Percentiles rank a stretch among this genome's conserved stretches.
phyloP scores from a whole-genome alignment of 2,329 filamentous ascomycete genomes.

The Nothomitra cinnamomea region DNA sequence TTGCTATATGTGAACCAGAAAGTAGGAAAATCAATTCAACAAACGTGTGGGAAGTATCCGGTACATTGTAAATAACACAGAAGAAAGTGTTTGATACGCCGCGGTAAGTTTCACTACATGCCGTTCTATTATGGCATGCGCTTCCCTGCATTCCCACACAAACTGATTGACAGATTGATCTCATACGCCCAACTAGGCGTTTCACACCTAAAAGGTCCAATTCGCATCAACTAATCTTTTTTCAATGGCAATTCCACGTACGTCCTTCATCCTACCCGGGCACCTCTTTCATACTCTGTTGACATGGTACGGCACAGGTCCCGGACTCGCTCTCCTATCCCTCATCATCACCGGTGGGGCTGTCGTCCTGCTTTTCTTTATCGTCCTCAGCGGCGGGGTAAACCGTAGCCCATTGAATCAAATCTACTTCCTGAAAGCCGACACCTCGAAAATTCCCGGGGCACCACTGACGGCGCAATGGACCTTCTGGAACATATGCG shows the following conservation, averaged over 20 bases:
- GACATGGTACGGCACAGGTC: conserved; percentile 26
- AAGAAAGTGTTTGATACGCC: no score
- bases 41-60: no score
- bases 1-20: no score
- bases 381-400: conserved; percentile 42
- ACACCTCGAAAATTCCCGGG: conserved; percentile 54
- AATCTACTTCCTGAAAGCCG: conserved; percentile 74
- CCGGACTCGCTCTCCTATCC: conserved; percentile 36
- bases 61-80: no score
- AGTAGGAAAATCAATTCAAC: no score
- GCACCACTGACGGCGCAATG: conserved; percentile 57
- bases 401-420: conserved; percentile 43
- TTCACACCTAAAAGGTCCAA: no score
- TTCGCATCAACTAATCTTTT: no score
- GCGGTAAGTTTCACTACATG: no score
- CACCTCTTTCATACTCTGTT: background rate
- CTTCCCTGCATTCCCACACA: no score
- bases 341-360: conserved; percentile 44
- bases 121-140: no score
- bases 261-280: background rate
- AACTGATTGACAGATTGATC: no score
- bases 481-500: conserved; percentile 82
- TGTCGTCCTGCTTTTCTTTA: conserved; percentile 46
- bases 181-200: no score
- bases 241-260: background rate